Conservation (phyloP, 768 basidiomycete genomes). For the Leccinum broughii region DNA sequence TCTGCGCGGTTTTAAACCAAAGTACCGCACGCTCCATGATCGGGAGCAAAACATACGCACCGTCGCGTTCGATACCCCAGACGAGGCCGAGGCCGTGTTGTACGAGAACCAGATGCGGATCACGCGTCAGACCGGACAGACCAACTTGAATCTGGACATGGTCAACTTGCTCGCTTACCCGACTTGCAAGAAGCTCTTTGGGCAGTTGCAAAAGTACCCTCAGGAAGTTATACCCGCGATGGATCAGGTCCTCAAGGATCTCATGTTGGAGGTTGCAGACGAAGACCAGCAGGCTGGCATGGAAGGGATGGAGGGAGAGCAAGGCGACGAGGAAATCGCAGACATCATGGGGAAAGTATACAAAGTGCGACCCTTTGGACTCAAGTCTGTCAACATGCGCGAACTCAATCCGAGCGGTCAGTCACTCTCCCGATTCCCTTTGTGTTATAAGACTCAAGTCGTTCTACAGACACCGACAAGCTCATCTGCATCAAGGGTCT, state of each 20-base stretch:
- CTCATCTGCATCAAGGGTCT: constrained; percentile 95
- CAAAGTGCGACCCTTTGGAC: constrained; percentile 91
- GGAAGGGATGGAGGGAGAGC: constrained; percentile 73
- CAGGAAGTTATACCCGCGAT: constrained; percentile 97
- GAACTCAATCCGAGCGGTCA: constrained; percentile 90
- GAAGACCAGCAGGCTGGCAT: constrained; percentile 68
- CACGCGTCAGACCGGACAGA: constrained; percentile 91
- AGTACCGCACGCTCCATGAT: constrained; percentile 78
- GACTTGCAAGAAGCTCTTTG: constrained; percentile 76
- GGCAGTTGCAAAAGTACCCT: constrained; percentile 88
- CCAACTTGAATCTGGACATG: constrained; percentile 89
- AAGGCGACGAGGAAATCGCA: constrained; percentile 82
- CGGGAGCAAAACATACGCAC: constrained; percentile 57
- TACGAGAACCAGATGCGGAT: constrained; percentile 83
- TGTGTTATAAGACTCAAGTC: neutral
- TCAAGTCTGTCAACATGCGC: constrained; percentile 87
- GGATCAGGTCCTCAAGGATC: constrained; percentile 94
- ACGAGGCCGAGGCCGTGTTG: constrained; percentile 64
- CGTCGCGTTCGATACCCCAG: constrained; percentile 53
- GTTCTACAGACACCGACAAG: constrained; percentile 87
- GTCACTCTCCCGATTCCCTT: constrained; percentile 14
- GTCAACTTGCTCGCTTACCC: constrained; percentile 86
- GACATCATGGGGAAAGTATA: constrained; percentile 88
- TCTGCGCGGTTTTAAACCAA: constrained; percentile 88
- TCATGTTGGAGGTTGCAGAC: constrained; percentile 87